Base-by-base conservation (phyloP, 2,329 filamentous ascomycete species). In the Metarhizium robertsii region DNA sequence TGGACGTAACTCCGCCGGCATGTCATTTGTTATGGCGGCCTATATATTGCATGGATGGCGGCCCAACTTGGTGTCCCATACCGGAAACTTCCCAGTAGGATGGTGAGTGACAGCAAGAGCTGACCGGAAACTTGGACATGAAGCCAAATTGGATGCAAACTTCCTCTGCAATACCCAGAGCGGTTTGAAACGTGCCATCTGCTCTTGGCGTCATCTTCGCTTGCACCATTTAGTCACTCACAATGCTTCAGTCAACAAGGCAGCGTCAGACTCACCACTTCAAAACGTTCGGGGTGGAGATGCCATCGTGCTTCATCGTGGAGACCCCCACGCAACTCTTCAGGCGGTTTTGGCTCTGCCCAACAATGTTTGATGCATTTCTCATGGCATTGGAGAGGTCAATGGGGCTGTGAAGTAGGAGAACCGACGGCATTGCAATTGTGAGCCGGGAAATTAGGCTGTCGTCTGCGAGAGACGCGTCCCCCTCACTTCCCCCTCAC, bases 401-500 rank as follows among this genome's bases (percentile, higher is more conserved):
- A 20, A 52, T 30, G 13, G 3, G 20, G n/a, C 16, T 25, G 20
- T 20, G 50, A 30, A 11, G 32, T 50, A 40, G 20, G n/a, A 25
- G 25, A 38, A 13, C 6, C 30, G 20, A 40, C n/a, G 34, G 25
- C 2, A 10, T 7, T 25, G 36, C 32, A 48, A 16, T 38, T 52
- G 49, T 20, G 10, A 34, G 20, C 25, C 16, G 14, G 34, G 54
- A 52, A 55, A 43, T 36, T 20, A 30, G 53, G 25, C 14, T 50
- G 34, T 30, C 16, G 20, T 38, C 38, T 38, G 29, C 46, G 25
- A 46, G 42, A 46, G 25, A 20, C 25, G 49, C 32, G 18, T 50
- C 53, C 52, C 52, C 58, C 53, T 61, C 61, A 57, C 52, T 54
- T 68, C 66, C 66, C 66, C 66, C 66, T 67, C 65, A 65, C 57